Base-by-base conservation (phyloP, 345 rosid species). In the Eucalyptus rudis region DNA sequence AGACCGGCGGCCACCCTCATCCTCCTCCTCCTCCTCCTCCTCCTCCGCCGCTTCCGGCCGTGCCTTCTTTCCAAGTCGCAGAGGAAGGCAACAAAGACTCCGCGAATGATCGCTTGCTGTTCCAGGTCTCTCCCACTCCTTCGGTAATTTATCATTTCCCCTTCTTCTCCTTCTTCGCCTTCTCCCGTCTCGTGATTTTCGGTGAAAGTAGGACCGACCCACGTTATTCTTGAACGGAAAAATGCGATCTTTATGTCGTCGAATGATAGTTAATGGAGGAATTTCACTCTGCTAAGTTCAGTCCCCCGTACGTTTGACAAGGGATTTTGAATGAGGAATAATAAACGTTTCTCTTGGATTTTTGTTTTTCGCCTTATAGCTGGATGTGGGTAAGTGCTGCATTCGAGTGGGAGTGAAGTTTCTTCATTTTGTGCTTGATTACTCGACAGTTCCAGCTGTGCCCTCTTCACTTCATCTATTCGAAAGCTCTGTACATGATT, bases 81-180 rank as follows among this genome's bases (percentile, higher is more conserved):
- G 44, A 68, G 43, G 12, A 9, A 9, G 44, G 24, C 80, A 16
- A 33, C 13, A 44, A 33, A 33, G 44, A 19, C 44, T 33, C 20
- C 13, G 25, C 84, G 90, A 87, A 90, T 91, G 93, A 25, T 91
- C 31, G 54, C 90, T 84, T 59, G 86, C 88, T 88, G 90, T 86
- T 52, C 80, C 66, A 14, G 86, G 49, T 81, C 89, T 14, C 87
- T 80, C 66, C 33, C 76, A 11, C 47, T 24, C 44, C 40, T 45
- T 22, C 62, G 89, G 87, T 83, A 29, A 51, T 20, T 27, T 0
- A 2, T 17, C 27, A 19, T 9, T 33, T 49, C 15, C 58, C 29
- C 76, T 64, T 64, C 68, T 64, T 64, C 19, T 14, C 19, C 76
- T 64, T 64, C 76, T 64, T 64, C 76, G 76, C 36, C 16, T 14